Evolutionary conservation across 805 yeast species (phyloP), one percentile per base, ranked within the genome.

Genomic region (Nakazawaea ishiwadae): DNA sequence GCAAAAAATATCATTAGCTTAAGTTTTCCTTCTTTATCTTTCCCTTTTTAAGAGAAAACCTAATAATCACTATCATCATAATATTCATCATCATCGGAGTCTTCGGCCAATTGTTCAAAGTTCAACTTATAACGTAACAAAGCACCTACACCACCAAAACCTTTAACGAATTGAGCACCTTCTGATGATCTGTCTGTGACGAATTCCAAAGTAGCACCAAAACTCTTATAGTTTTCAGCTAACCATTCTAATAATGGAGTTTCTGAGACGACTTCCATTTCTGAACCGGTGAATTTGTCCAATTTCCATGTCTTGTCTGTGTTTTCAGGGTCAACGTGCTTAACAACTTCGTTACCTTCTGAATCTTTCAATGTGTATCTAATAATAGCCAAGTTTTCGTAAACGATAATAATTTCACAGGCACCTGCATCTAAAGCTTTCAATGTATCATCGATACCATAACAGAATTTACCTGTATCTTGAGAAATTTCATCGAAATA

Each of bases 131-230:
- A 93, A 71, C 99, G 88, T 63, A 93, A 72, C 54, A 93, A 63
- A 44, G 96, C 97, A 64, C 99, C 99, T 51, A 93, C 78, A 69
- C 99, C 99, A 84, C 99, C 99, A 60, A 93, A 93, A 46, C 99
- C 99, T 55, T 81, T 83, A 46, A 84, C 95, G 66, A 93, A 93
- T 71, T 93, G 99, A 35, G 98, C 95, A 73, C 99, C 99, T 68
- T 93, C 99, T 33, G 95, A 83, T 17, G 96, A 85, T 68, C 88
- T 81, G 70, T 93, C 98, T 38, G 97, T 86, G 52, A 93, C 96
- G 55, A 93, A 93, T 71, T 93, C 99, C 55, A 93, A 75, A 46
- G 84, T 79, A 40, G 99, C 96, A 77, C 99, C 99, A 56, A 77
- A 93, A 56, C 77, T 84, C 62, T 81, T 84, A 69, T 93, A 93